phyloP scores from a whole-genome alignment of 2,329 filamentous ascomycete genomes.

The Lomentospora prolificans region DNA sequence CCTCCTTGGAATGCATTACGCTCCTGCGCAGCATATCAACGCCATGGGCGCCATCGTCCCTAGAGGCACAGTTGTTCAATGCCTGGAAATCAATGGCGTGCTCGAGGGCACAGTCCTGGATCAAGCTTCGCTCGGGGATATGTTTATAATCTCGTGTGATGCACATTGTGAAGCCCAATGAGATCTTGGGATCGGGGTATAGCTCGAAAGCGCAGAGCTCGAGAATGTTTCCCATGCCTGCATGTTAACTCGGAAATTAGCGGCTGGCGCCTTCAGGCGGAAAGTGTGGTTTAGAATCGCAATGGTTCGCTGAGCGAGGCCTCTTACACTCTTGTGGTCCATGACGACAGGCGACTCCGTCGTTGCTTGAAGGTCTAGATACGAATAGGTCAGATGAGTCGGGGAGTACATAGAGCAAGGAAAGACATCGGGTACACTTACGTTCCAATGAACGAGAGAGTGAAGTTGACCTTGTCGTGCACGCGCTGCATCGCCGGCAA shows the following conservation, averaged over 20 bases:
- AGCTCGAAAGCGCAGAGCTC: constrained; percentile 80
- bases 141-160: constrained; percentile 63
- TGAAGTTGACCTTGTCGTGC: constrained; percentile 80
- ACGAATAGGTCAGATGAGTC: constrained; percentile 1
- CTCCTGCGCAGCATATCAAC: constrained; percentile 58
- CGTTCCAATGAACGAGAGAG: constrained; percentile 80
- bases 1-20: constrained; percentile 51
- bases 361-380: constrained; percentile 57
- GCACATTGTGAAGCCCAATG: constrained; percentile 90
- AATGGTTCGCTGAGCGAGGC: neutral
- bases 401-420: constrained; percentile 8
- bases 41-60: constrained; percentile 64
- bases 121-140: constrained; percentile 69
- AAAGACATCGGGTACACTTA: constrained; percentile 27
- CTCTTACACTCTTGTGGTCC: constrained; percentile 68
- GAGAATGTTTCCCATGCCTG: constrained; percentile 79
- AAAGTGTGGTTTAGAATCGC: neutral
- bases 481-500: constrained; percentile 79
- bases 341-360: constrained; percentile 81
- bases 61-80: constrained; percentile 72
- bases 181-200: constrained; percentile 77
- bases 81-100: constrained; percentile 76
- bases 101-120: constrained; percentile 82
- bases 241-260: neutral
- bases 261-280: neutral